Conservation (phyloP, 768 basidiomycete species). For the Mycena capillaripes region DNA sequence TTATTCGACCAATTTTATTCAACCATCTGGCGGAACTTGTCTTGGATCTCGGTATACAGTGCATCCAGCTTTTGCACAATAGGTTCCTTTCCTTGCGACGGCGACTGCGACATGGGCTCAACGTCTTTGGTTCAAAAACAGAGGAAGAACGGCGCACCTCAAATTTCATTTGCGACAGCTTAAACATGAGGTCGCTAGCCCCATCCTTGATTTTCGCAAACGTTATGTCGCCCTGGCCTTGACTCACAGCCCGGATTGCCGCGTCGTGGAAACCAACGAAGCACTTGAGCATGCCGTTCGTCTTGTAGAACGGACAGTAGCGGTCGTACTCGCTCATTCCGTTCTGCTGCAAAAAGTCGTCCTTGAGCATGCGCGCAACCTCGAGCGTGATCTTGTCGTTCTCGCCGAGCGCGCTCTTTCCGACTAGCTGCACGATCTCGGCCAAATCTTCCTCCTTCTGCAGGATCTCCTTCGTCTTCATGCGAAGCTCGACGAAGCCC, state of each 20-base stretch:
- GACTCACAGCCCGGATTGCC: conserved; percentile 88
- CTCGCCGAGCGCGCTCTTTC: conserved; percentile 97
- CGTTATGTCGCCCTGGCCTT: conserved; percentile 84
- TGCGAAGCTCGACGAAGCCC: conserved; percentile 95
- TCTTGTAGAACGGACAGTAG: conserved; percentile 99
- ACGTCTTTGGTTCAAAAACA: not conserved
- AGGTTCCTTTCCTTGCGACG: conserved; percentile 89
- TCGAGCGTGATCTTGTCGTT: conserved; percentile 98
- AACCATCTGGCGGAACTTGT: conserved; percentile 90
- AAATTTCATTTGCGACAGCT: conserved; percentile 99
- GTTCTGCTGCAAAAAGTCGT: conserved; percentile 98
- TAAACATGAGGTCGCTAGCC: conserved; percentile 91
- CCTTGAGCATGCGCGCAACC: conserved; percentile 97
- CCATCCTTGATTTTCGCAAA: conserved; percentile 91
- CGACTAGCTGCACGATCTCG: conserved; percentile 99
- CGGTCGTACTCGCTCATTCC: conserved; percentile 99
- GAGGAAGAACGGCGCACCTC: conserved; percentile 69
- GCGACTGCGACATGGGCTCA: conserved; percentile 66
- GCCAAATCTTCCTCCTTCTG: conserved; percentile 99
- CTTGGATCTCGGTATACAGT: conserved; percentile 88
- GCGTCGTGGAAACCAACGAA: conserved; percentile 94
- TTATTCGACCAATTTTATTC: conserved; percentile 89
- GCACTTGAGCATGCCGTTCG: conserved; percentile 94
- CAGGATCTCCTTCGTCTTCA: conserved; percentile 94
- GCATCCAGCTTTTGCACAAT: conserved; percentile 88